Conservation (phyloP, 768 basidiomycete species). For the Polyporus arcularius region DNA sequence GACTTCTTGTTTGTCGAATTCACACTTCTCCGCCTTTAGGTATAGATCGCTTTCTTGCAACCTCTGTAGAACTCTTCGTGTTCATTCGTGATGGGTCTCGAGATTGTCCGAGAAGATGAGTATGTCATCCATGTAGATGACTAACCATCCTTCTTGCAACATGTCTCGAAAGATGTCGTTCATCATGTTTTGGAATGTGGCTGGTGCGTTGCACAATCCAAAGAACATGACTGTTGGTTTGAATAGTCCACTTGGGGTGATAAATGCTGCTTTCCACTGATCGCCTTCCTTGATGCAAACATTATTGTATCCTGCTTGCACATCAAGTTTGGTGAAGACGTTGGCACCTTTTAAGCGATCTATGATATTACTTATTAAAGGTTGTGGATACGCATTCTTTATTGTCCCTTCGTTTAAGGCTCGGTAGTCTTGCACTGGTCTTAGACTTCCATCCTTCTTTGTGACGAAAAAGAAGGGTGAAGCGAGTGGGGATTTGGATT, state of each 20-base stretch:
- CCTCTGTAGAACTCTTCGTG: slow-evolving; percentile 31
- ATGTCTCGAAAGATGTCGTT: slow-evolving; percentile 35
- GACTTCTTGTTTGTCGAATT: slow-evolving; percentile 27
- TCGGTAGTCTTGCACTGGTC: slow-evolving; percentile 29
- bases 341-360: slow-evolving; percentile 25
- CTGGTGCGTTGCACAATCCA: slow-evolving; percentile 36
- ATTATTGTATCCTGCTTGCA: slow-evolving; percentile 37
- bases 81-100: neutral
- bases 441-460: slow-evolving; percentile 30
- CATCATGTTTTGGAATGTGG: slow-evolving; percentile 39
- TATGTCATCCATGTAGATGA: slow-evolving; percentile 49
- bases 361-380: slow-evolving; percentile 31
- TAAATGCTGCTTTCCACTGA: slow-evolving; percentile 44
- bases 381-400: slow-evolving; percentile 37
- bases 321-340: slow-evolving; percentile 33
- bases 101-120: slow-evolving; percentile 21
- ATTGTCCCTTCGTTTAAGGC: slow-evolving; percentile 34
- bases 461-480: slow-evolving; percentile 33
- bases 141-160: slow-evolving; percentile 35
- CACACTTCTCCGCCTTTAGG: slow-evolving; percentile 41
- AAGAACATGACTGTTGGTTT: slow-evolving; percentile 45
- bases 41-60: slow-evolving; percentile 36
- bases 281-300: slow-evolving; percentile 42
- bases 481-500: slow-evolving; percentile 23
- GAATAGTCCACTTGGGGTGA: slow-evolving; percentile 37